Evolutionary conservation across 768 basidiomycete genomes (phyloP).

Genomic region (Royoungia palumana): DNA sequence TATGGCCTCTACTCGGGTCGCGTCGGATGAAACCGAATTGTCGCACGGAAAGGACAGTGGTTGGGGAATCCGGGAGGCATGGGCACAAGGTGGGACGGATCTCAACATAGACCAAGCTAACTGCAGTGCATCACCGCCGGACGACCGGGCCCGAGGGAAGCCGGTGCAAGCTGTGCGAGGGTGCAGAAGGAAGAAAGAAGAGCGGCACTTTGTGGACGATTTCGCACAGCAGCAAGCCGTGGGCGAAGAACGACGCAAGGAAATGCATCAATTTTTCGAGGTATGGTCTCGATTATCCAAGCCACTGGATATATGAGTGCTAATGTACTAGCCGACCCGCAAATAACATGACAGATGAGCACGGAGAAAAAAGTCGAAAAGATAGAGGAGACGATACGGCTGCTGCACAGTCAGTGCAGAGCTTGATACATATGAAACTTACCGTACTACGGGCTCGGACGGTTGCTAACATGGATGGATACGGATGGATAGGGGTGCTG

Average conservation of each 20-base stretch:
- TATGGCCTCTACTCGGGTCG: not conserved
- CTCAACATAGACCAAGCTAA: not conserved
- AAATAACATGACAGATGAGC: slow-evolving; percentile 41
- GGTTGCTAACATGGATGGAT: too few species aligned
- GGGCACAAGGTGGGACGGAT: slow-evolving; percentile 5
- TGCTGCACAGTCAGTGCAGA: slow-evolving; percentile 28
- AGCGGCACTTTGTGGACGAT: slow-evolving; percentile 43
- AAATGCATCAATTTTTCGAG: slow-evolving; percentile 52
- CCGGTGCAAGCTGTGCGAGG: slow-evolving; percentile 1
- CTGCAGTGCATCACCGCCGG: slow-evolving; percentile 1
- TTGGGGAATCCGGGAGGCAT: slow-evolving; percentile 20
- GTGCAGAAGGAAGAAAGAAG: slow-evolving; percentile 10
- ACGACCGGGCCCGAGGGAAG: not conserved
- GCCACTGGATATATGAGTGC: not conserved
- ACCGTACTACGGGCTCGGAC: too few species aligned
- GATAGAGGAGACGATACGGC: slow-evolving; percentile 48
- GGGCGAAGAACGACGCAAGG: slow-evolving; percentile 36
- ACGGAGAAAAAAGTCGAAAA: slow-evolving; percentile 51
- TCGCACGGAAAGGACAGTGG: slow-evolving; percentile 11
- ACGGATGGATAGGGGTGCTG: not conserved
- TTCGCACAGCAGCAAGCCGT: slow-evolving; percentile 41
- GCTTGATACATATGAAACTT: too few species aligned
- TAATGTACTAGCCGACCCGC: too few species aligned
- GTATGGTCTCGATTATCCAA: slow-evolving; percentile 30
- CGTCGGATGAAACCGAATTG: slow-evolving; percentile 22